Evolutionary conservation across 306 rosid genomes (phyloP), one percentile per base, ranked within the genome.

Genomic region (Alnus rubra): DNA sequence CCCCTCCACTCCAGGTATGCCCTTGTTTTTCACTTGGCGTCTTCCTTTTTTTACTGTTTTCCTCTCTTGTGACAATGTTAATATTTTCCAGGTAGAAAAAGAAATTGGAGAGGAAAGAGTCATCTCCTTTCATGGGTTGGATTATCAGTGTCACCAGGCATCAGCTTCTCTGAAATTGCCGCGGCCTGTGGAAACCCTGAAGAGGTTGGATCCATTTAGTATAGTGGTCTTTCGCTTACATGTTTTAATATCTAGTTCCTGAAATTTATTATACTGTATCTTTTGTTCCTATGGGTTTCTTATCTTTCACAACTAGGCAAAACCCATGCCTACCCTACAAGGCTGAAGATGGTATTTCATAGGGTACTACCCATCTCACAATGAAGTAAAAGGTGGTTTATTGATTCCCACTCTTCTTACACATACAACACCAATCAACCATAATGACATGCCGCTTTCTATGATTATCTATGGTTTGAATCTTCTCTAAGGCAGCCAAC

Each of bases 71-170:
- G 69, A 74, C 68, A 3, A n/a, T 69, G 60, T 60, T 62, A 54
- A 48, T 11, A 59, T 78, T 82, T 80, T 71, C 48, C 93, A 96
- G 99, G 98, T 96, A 37, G 94, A 93, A 80, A 87, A 90, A 79
- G 94, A 91, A 77, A 86, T 96, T 79, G 99, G 99, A 71, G 99
- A 96, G 84, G 92, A 86, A 88, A 96, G 99, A 89, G 53, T 87
- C 69, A 89, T 96, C 81, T 78, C 91, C 72, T 96, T 87, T 82
- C 88, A 84, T 33, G 99, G 98, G 48, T 72, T 87, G 99, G 98
- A 62, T 64, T 96, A 79, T 96, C 98, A 1, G 90, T 84, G 84
- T 88, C 92, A 65, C 92, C 96, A 51, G 91, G 84, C 52, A 64
- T 96, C 78, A 84, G 81, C 84, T 93, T 93, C 81, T 87, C 92